Conservation (phyloP, 164 flowering plant genomes). For the Liriodendron chinense region DNA sequence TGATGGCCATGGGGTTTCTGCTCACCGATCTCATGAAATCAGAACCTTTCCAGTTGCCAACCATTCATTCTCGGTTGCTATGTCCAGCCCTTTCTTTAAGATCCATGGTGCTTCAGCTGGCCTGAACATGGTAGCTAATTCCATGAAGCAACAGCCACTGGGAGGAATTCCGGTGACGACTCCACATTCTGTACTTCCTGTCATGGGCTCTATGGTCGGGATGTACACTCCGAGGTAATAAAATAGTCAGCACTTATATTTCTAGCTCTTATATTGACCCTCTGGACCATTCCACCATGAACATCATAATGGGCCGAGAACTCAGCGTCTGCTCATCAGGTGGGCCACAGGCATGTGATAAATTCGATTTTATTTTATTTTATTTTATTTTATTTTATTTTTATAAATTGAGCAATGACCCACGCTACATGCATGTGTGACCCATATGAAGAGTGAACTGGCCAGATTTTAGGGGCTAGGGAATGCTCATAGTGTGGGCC, state of each 20-base stretch:
- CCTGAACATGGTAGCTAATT: conserved; percentile 27
- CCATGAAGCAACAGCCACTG: conserved; percentile 37
- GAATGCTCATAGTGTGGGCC: neutral
- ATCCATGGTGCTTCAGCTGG: conserved; percentile 32
- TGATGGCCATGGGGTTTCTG: conserved; percentile 18
- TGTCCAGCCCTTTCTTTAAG: conserved; percentile 46
- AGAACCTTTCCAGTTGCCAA: conserved; percentile 40
- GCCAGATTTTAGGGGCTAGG: neutral
- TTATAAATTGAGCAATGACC: too few relatives aligned
- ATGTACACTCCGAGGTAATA: conserved; percentile 48
- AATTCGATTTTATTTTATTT: too few relatives aligned
- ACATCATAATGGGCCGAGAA: neutral
- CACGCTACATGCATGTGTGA: too few relatives aligned
- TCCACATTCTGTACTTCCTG: conserved; percentile 24
- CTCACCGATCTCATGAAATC: conserved; percentile 31
- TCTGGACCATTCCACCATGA: neutral
- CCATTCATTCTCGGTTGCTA: conserved; percentile 34
- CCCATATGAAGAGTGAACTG: too few relatives aligned
- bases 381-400: too few relatives aligned
- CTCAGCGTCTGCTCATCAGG: neutral
- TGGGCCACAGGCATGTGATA: neutral
- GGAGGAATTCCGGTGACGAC: conserved; percentile 48
- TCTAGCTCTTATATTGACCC: neutral
- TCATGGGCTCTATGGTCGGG: conserved; percentile 30
- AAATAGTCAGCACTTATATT: neutral